These are phyloP conservation scores for Nephelium lappaceum DNA, from an alignment of 345 rosid species.

Conservation along the genomic window DNA sequence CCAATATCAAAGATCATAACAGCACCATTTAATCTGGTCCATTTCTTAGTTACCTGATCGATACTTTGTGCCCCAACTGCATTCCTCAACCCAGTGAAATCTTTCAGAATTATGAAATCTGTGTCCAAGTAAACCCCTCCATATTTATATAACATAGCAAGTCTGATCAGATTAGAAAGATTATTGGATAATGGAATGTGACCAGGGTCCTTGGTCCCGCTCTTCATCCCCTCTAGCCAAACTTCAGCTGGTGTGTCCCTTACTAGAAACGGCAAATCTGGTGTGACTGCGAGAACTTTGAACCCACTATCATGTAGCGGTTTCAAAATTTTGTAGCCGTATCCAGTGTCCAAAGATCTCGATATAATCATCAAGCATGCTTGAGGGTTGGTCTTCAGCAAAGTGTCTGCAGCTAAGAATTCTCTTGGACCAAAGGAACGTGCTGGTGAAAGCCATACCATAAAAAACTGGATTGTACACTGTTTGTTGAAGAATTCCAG, in stretches of 20 bases:
- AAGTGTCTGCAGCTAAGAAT: conserved; percentile 48
- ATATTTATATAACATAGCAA: conserved; percentile 53
- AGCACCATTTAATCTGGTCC: conserved; percentile 72
- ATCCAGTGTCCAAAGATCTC: conserved; percentile 50
- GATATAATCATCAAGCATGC: conserved; percentile 67
- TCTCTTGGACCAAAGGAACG: conserved; percentile 51
- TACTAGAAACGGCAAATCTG: conserved; percentile 55
- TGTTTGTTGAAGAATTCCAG: conserved; percentile 43
- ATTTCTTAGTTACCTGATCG: conserved; percentile 43
- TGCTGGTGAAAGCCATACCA: conserved; percentile 75
- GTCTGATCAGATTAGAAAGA: conserved; percentile 62
- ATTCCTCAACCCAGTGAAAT: conserved; percentile 50
- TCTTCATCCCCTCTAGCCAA: conserved; percentile 56
- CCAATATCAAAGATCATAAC: conserved; percentile 54
- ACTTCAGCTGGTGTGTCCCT: conserved; percentile 55
- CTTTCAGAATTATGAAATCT: conserved; percentile 63
- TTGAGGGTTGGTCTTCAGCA: conserved; percentile 51
- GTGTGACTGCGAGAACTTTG: conserved; percentile 52
- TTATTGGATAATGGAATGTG: conserved; percentile 56
- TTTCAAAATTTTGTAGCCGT: conserved; percentile 46
- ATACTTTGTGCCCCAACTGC: conserved; percentile 66
- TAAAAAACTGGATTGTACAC: conserved; percentile 54
- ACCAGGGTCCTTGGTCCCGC: conserved; percentile 58
- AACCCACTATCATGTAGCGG: conserved; percentile 47
- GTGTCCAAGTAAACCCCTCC: conserved; percentile 82